Evolutionary conservation across 139 green algal genomes (phyloP), one percentile per base, ranked within the genome.

Genomic region (Chara braunii): DNA sequence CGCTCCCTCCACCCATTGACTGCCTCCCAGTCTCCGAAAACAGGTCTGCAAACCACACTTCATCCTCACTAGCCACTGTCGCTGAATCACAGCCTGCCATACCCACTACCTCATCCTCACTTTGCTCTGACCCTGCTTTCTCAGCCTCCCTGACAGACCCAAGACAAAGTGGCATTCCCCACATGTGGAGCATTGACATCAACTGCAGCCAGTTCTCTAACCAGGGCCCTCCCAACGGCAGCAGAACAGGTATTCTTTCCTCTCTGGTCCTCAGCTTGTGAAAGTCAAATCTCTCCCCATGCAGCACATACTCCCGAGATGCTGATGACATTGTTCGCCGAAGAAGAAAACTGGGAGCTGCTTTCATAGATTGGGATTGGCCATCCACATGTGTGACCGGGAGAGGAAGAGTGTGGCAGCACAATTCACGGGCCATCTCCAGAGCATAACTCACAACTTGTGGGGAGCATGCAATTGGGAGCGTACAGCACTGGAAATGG

Each of bases 31-130:
- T 18, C 40, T 48, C 40, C 18, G 14, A n/a, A 62, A 62, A 62
- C 12, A 62, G 53, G 36, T 62, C 53, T 6, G 33, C 53, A 62
- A 62, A 62, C 53, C 53, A 62, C 7, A 37, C 6, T 12, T 62
- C 53, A 52, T 62, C 53, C 8, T 55, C 45, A 28, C 35, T 31
- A 55, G 29, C 35, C 35, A 6, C 45, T 7, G 8, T 28, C 8
- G 45, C 33, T 8, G 29, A 8, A 7, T 40, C 45, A 7, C 29
- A 55, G 8, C 8, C 45, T 7, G 33, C 45, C 8, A 40, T 28
- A 5, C 8, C 33, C 33, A 28, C 29, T 7, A 28, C 7, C 6
- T 6, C 35, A 55, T 28, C 33, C 6, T 55, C 45, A 28, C 35
- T 31, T 5, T 6, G 8, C 33, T 55, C 45, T 55, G 45, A 6